Evolutionary conservation across 345 rosid species (phyloP).

Genomic region (Eutrema yunnanense): DNA sequence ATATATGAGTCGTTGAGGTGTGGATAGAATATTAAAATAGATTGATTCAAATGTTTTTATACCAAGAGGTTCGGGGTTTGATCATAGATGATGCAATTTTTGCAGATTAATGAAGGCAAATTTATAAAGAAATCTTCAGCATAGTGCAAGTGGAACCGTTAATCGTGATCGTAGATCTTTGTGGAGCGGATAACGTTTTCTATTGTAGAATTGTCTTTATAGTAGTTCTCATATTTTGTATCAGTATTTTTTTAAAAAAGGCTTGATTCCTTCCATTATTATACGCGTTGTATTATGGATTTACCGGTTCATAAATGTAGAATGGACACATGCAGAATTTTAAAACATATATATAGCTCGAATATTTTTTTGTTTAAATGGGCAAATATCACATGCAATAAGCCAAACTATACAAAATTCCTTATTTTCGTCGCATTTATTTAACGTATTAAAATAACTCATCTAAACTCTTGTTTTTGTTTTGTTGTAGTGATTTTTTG

Average conservation of each 20-base stretch:
- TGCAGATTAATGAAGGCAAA: no score
- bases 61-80: no score
- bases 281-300: neutral
- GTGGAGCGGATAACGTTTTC: no score
- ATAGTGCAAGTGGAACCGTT: no score
- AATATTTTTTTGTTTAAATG: neutral
- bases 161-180: no score
- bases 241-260: no score
- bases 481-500: neutral
- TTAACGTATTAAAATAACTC: neutral
- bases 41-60: neutral
- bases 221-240: no score
- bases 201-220: no score
- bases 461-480: neutral
- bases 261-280: neutral
- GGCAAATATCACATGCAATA: neutral
- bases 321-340: neutral
- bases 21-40: neutral
- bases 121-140: no score
- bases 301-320: neutral
- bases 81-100: no score
- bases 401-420: neutral
- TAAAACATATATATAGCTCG: neutral
- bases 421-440: neutral
- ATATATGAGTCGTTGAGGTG: neutral